Conservation (phyloP, 2,329 filamentous ascomycete species). For the Scedosporium aurantiacum region DNA sequence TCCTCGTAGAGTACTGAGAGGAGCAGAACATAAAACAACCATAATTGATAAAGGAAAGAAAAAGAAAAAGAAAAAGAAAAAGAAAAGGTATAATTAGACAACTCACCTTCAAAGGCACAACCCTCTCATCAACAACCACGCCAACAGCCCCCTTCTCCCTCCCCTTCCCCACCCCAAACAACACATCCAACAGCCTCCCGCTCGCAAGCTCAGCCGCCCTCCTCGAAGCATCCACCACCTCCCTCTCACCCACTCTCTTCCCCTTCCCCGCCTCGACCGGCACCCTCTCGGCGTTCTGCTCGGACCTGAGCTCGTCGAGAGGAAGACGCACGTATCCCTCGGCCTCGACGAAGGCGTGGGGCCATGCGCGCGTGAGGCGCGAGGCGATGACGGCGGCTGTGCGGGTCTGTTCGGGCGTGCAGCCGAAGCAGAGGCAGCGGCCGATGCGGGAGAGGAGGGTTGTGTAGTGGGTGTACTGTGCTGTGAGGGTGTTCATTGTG, state of each 20-base stretch:
- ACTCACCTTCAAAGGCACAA: neutral
- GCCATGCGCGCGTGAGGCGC: constrained; percentile 6
- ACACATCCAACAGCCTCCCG: neutral
- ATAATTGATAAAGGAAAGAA: too few relatives aligned
- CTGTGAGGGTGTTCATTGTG: neutral
- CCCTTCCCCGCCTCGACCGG: neutral
- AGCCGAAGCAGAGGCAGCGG: constrained; percentile 12
- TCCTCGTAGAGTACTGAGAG: too few relatives aligned
- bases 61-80: too few relatives aligned
- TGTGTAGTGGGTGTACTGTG: neutral
- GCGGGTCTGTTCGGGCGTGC: constrained; percentile 8
- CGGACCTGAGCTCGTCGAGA: neutral
- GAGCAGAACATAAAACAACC: too few relatives aligned
- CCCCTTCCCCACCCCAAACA: neutral
- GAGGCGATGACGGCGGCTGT: constrained; percentile 8
- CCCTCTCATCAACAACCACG: neutral
- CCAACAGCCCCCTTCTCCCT: neutral
- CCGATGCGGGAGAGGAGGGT: constrained; percentile 10
- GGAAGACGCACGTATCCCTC: neutral
- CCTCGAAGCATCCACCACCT: neutral
- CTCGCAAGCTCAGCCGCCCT: neutral
- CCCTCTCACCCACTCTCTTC: neutral
- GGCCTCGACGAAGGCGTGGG: neutral
- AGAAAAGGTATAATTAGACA: neutral
- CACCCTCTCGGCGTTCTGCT: neutral